Conservation (phyloP, 2,329 filamentous ascomycete genomes). For the Diaporthe caulivora region DNA sequence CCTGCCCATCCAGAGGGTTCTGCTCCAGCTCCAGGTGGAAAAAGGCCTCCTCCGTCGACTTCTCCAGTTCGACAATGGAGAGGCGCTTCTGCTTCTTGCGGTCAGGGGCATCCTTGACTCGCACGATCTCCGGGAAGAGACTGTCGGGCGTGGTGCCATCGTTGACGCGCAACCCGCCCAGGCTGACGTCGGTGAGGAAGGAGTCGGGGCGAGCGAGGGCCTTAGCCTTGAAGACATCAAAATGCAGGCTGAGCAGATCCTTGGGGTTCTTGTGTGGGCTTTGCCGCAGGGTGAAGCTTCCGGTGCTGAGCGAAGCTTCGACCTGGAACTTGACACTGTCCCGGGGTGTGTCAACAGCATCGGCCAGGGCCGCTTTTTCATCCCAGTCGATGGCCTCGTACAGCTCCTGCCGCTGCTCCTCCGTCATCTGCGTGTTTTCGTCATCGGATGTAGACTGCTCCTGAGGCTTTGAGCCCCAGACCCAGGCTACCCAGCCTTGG, state of each 20-base stretch:
- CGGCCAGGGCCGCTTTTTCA: constrained; percentile 90
- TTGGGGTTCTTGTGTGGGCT: constrained; percentile 81
- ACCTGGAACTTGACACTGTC: constrained; percentile 95
- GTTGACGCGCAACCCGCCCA: constrained; percentile 93
- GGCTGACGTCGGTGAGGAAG: constrained; percentile 86
- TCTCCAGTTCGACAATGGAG: constrained; percentile 67
- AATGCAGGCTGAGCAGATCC: constrained; percentile 91
- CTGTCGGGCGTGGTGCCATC: constrained; percentile 95
- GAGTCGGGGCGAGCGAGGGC: constrained; percentile 92
- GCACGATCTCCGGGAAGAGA: constrained; percentile 93
- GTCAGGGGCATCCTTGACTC: constrained; percentile 87
- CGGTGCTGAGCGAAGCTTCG: constrained; percentile 92
- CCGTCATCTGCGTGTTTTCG: constrained; percentile 89
- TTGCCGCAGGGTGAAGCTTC: constrained; percentile 93
- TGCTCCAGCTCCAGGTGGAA: constrained; percentile 95
- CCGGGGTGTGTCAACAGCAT: constrained; percentile 88
- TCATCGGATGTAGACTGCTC: constrained; percentile 70
- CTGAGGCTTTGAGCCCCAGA: constrained; percentile 83
- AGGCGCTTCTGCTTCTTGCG: constrained; percentile 59
- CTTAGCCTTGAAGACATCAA: constrained; percentile 94
- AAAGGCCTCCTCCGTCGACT: constrained; percentile 74
- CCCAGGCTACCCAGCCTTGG: constrained; percentile 92
- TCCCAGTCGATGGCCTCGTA: constrained; percentile 99
- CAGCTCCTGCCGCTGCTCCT: constrained; percentile 94
- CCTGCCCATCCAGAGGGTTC: constrained; percentile 92